phyloP scores from a whole-genome alignment of 2,329 filamentous ascomycete species.

The Aspergillus vadensis region DNA sequence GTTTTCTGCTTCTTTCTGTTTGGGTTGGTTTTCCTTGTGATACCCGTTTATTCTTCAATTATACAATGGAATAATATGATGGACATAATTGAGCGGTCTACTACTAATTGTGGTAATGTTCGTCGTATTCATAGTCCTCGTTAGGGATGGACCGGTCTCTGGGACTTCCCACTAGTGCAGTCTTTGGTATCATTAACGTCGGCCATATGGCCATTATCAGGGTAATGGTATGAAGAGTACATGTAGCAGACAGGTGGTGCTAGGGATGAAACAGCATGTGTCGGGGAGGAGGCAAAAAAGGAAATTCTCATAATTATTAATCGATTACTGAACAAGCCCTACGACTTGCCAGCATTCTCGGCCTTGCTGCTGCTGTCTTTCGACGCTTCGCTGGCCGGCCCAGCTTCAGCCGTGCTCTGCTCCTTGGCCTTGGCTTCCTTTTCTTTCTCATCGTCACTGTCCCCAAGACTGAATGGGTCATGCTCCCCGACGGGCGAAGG shows the following conservation, averaged over 20 bases:
- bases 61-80: background rate
- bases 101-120: background rate
- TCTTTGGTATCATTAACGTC: conserved; percentile 29
- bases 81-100: background rate
- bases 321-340: background rate
- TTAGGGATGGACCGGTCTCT: background rate
- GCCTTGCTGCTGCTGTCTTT: conserved; percentile 29
- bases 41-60: conserved; percentile 14
- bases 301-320: background rate
- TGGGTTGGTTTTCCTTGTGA: conserved; percentile 10
- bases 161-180: conserved; percentile 4
- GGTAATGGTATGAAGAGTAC: conserved; percentile 7
- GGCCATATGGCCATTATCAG: conserved; percentile 10
- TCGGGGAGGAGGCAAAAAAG: background rate
- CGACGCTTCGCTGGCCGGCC: conserved; percentile 39
- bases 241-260: background rate
- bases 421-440: conserved; percentile 71
- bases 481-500: conserved; percentile 84
- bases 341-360: conserved; percentile 32
- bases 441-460: conserved; percentile 91
- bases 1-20: conserved; percentile 4
- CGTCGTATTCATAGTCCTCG: background rate
- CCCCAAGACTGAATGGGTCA: conserved; percentile 93
- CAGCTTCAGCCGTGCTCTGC: conserved; percentile 51
- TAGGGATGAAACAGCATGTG: background rate